Base-by-base conservation (phyloP, 257 asterid genomes). In the Paraleonurus japonicus region DNA sequence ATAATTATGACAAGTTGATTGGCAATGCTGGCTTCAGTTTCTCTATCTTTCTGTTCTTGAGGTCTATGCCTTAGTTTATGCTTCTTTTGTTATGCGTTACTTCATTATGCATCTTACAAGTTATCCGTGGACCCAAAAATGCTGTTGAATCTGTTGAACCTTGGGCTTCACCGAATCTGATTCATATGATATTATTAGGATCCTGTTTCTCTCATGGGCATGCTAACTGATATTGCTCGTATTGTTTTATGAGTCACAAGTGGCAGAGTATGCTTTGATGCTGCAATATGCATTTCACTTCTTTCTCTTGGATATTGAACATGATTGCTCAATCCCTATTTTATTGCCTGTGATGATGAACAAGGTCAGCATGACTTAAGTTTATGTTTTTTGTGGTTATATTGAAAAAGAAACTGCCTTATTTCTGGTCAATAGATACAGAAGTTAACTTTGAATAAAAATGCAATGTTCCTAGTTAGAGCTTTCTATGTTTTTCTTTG, bases 1-100 rank as follows among this genome's bases (percentile, higher is more conserved):
- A 26, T 28, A 58, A n/a, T 65, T 65, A 24, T 60, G 47, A 58
- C 33, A 20, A 50, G 71, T 71, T 66, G 50, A 35, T 66, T 50
- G 27, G 26, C 15, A 33, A 35, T 7, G 43, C 43, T 4, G 11
- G 35, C 64, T 50, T 60, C 23, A 24, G n/a, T 70, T 20, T 26
- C 9, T n/a, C 4, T 19, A 7, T 4, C 33, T 27, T 39, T 22
- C 61, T 24, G 17, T 47, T 65, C 67, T 60, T 48, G 39, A 59
- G 55, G 70, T 23, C 19, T 48, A 1, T 37, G 45, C 28, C 30
- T 33, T 68, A 13, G 67, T 33, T n/a, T 48, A 11, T 1, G 33
- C 39, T 65, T 54, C n/a, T 24, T n/a, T 51, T 24, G 15, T 61
- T 67, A 12, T 12, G 19, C 37, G 43, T 22, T 7, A 35, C 48